These are phyloP conservation scores for Sisymbrium irio DNA, from an alignment of 345 rosid species.

Conservation along the genomic window DNA sequence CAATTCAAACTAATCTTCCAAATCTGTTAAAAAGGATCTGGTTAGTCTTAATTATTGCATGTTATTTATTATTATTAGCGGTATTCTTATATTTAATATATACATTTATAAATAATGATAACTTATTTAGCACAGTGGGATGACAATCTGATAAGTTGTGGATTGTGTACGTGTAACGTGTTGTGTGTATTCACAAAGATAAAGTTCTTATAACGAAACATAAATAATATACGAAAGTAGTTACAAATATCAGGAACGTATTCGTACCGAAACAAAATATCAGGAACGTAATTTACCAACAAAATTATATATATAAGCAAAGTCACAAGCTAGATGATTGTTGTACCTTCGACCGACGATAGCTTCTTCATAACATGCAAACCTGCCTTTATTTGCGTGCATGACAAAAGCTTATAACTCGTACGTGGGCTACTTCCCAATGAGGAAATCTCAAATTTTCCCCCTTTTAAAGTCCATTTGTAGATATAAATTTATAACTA, in stretches of 20 bases:
- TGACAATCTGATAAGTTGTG: neutral
- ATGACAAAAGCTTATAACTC: slow-evolving; percentile 13
- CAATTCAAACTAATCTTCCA: no score
- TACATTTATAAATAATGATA: neutral
- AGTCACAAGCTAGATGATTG: neutral
- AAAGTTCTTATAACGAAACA: no score
- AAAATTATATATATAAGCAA: no score
- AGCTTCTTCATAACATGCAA: slow-evolving; percentile 15
- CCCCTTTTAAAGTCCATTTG: neutral
- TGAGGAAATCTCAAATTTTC: neutral
- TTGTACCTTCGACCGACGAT: slow-evolving; percentile 13
- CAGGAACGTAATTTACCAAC: no score
- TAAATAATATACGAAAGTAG: neutral
- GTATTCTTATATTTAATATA: no score
- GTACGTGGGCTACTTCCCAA: slow-evolving; percentile 24
- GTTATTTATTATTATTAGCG: no score
- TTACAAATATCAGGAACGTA: slow-evolving; percentile 3
- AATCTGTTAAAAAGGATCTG: no score
- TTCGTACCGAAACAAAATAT: no score
- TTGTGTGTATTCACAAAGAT: neutral
- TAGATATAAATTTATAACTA: neutral
- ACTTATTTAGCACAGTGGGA: no score
- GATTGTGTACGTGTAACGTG: neutral
- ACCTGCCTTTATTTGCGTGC: slow-evolving; percentile 21
- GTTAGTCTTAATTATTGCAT: no score